These are phyloP conservation scores for Begonia loranthoides DNA, from an alignment of 306 rosid genomes.

Conservation along the genomic window DNA sequence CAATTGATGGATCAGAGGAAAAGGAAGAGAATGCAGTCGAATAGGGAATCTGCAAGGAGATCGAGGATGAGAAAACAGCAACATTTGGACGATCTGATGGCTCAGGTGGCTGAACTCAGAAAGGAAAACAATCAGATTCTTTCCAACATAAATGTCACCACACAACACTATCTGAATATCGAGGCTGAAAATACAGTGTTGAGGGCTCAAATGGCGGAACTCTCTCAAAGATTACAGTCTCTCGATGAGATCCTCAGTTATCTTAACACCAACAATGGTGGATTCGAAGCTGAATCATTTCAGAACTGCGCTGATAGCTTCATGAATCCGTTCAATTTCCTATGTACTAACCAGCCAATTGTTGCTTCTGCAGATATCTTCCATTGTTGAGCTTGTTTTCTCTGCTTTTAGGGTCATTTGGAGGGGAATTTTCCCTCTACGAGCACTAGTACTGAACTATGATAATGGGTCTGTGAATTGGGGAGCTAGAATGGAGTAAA, in stretches of 20 bases:
- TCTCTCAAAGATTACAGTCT: slow-evolving; percentile 39
- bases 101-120: slow-evolving; percentile 12
- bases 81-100: slow-evolving; percentile 33
- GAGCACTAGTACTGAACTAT: too few species aligned
- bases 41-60: slow-evolving; percentile 47
- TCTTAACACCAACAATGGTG: slow-evolving; percentile 7
- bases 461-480: too few species aligned
- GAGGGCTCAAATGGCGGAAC: slow-evolving; percentile 35
- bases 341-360: slow-evolving; percentile 48
- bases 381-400: neutral
- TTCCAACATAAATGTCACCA: slow-evolving; percentile 18
- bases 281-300: slow-evolving; percentile 7
- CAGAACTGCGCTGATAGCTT: slow-evolving; percentile 9
- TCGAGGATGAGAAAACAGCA: slow-evolving; percentile 46
- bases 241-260: slow-evolving; percentile 26
- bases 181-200: slow-evolving; percentile 36
- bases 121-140: slow-evolving; percentile 27
- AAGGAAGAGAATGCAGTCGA: slow-evolving; percentile 44
- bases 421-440: too few species aligned
- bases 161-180: slow-evolving; percentile 19
- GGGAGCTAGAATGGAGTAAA: too few species aligned
- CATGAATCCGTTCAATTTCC: slow-evolving; percentile 34
- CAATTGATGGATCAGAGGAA: slow-evolving; percentile 33
- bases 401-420: too few species aligned
- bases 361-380: slow-evolving; percentile 38